These are phyloP conservation scores for Fusarium siculi DNA, from an alignment of 2,329 filamentous ascomycete genomes.

Conservation along the genomic window DNA sequence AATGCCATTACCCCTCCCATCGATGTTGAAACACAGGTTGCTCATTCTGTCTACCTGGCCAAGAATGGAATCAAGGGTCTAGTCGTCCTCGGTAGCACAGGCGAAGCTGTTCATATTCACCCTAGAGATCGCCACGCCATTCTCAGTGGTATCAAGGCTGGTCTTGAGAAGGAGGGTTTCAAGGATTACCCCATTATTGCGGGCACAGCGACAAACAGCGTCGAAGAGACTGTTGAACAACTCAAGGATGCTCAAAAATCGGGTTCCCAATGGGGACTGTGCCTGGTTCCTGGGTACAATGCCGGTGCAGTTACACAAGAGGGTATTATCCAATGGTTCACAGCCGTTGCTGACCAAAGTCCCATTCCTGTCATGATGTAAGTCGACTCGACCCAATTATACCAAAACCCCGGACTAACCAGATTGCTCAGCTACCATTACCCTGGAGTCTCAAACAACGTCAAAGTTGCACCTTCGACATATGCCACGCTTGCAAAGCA, in stretches of 20 bases:
- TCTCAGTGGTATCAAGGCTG: conserved; percentile 65
- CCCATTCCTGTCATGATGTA: conserved; percentile 69
- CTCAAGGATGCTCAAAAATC: conserved; percentile 65
- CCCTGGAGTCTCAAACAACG: conserved; percentile 73
- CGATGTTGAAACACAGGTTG: conserved; percentile 67
- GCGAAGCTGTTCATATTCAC: conserved; percentile 71
- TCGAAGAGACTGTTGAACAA: conserved; percentile 70
- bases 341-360: conserved; percentile 66
- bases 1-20: conserved; percentile 60
- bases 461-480: conserved; percentile 67
- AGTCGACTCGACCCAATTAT: conserved; percentile 35
- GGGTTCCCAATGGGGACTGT: conserved; percentile 69
- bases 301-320: conserved; percentile 64
- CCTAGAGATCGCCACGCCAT: conserved; percentile 66
- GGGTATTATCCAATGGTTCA: conserved; percentile 68
- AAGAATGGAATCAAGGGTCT: conserved; percentile 69
- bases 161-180: conserved; percentile 65
- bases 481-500: conserved; percentile 68
- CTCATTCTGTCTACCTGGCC: conserved; percentile 69
- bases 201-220: conserved; percentile 69
- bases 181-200: conserved; percentile 69
- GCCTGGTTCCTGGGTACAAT: conserved; percentile 70
- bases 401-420: background rate
- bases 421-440: conserved; percentile 65
- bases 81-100: conserved; percentile 71